phyloP scores from a whole-genome alignment of 2,329 filamentous ascomycete species.

The Sclerotinia trifoliorum region DNA sequence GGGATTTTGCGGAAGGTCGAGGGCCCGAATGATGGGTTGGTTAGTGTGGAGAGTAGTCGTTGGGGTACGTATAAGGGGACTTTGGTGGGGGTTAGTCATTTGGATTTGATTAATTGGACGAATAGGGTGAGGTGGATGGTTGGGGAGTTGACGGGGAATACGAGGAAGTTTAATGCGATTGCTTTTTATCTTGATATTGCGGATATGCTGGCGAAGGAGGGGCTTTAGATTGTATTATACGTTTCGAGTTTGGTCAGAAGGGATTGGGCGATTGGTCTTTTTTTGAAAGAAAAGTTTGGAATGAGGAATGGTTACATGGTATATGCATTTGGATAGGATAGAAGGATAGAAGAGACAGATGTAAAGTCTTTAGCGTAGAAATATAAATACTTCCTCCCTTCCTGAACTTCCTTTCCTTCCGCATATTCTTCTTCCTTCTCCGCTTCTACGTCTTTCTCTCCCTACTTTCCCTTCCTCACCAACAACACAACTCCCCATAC shows the following conservation, averaged over 20 bases:
- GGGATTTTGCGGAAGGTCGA: conserved; percentile 51
- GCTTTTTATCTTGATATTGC: conserved; percentile 66
- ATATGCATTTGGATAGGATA: neutral
- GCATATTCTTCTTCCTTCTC: too few species aligned
- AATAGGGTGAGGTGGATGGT: conserved; percentile 58
- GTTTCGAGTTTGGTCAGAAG: neutral
- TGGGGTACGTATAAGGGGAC: conserved; percentile 67
- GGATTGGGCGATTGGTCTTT: neutral
- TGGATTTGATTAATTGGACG: conserved; percentile 68
- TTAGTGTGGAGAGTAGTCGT: conserved; percentile 60
- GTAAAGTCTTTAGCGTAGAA: neutral
- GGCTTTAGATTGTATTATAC: conserved; percentile 36
- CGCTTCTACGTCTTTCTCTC: too few species aligned
- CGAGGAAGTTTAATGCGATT: conserved; percentile 62
- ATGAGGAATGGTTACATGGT: neutral
- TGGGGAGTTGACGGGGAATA: conserved; percentile 52
- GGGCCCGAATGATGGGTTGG: conserved; percentile 65
- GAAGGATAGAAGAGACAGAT: neutral
- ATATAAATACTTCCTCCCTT: neutral
- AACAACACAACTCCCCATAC: too few species aligned
- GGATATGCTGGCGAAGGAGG: conserved; percentile 71
- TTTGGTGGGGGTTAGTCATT: conserved; percentile 58
- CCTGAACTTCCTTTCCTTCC: too few species aligned
- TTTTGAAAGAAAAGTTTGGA: neutral
- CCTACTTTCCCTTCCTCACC: too few species aligned